Percentiles rank a stretch among this genome's conserved stretches.
Evolutionary conservation across 495 filamentous ascomycete genomes (phyloP).

Genomic region (Baudoinia panamericana): DNA sequence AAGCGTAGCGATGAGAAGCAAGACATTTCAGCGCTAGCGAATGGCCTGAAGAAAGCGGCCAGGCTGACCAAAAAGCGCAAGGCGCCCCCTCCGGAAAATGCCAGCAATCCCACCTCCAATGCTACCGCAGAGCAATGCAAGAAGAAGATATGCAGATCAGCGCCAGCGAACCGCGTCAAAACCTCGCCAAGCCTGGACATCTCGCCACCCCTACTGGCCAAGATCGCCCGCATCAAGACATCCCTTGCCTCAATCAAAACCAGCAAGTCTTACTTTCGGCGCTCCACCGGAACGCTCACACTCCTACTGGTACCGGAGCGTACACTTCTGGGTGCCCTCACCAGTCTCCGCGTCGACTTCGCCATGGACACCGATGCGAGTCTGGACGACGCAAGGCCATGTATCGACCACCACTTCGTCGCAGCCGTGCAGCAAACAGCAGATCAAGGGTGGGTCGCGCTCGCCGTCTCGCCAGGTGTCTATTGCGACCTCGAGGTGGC

Average conservation of each 20-base stretch:
- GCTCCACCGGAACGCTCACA: not conserved
- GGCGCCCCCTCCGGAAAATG: not conserved
- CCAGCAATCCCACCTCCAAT: not conserved
- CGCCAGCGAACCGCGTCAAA: too few species aligned
- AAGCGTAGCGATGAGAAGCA: conserved; percentile 1
- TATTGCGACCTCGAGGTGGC: not conserved
- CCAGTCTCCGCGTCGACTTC: conserved; percentile 1
- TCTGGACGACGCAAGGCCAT: not conserved
- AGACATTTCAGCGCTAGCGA: not conserved
- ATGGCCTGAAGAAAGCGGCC: not conserved
- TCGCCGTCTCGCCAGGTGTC: not conserved
- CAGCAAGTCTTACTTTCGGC: not conserved
- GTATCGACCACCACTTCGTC: not conserved
- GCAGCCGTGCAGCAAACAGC: conserved; percentile 1
- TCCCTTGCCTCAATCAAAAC: not conserved
- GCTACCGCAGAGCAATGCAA: too few species aligned
- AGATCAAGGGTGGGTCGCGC: conserved; percentile 2
- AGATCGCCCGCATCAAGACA: not conserved
- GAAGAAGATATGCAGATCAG: too few species aligned
- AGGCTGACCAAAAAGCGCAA: not conserved
- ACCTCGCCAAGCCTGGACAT: not conserved
- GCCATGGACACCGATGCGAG: not conserved
- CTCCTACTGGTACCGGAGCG: conserved; percentile 1
- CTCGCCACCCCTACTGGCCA: not conserved
- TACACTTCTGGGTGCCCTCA: conserved; percentile 1